Base-by-base conservation (phyloP, 2,329 filamentous ascomycete species). In the Monilinia vaccinii-corymbosi region DNA sequence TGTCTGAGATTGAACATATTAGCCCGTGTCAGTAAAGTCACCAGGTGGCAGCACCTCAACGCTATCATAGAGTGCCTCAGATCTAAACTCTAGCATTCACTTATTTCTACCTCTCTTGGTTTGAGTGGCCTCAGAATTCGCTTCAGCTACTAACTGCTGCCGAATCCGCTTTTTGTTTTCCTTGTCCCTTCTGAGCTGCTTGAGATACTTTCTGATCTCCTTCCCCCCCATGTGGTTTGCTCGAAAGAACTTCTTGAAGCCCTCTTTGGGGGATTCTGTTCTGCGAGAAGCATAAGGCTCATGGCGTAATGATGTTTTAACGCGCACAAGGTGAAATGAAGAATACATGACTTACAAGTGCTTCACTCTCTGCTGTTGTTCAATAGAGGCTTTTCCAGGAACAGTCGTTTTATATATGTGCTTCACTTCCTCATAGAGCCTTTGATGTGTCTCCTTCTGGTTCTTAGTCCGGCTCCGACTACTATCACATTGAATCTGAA, bases 361-460 rank as follows among this genome's bases (percentile, higher is more conserved):
- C 45, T 80, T 78, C 55, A 82, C 77, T 51, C 77, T 77, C 64
- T 79, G 76, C 62, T 77, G 78, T 62, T 83, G 78, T 70, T 79
- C 81, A 73, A 76, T 76, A 66, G 81, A 64, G 4, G 71, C 70
- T 6, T 67, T 57, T 0, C 71, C 71, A 1, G 70, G 71, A 11
- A 73, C 64, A 9, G 44, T 63, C 16, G 60, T 62, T 49, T 64
- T 67, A 45, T 69, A 71, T 4, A 71, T 66, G 10, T 60, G 51
- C 23, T 53, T 62, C 38, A 73, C 66, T 56, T 71, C 68, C 1
- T 69, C 63, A 57, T 60, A 48, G 0, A 73, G 64, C 23, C 66
- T 68, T 46, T 56, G 46, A 57, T 68, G 64, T 18, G 64, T 69
- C 47, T 70, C 67, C 16, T 67, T 61, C 57, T 62, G 62, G 52